A percentile compares a stretch with the other conserved stretches of the same genome.
Evolutionary conservation across 139 green algal genomes (phyloP).

Genomic region (Chlorella sp.): DNA sequence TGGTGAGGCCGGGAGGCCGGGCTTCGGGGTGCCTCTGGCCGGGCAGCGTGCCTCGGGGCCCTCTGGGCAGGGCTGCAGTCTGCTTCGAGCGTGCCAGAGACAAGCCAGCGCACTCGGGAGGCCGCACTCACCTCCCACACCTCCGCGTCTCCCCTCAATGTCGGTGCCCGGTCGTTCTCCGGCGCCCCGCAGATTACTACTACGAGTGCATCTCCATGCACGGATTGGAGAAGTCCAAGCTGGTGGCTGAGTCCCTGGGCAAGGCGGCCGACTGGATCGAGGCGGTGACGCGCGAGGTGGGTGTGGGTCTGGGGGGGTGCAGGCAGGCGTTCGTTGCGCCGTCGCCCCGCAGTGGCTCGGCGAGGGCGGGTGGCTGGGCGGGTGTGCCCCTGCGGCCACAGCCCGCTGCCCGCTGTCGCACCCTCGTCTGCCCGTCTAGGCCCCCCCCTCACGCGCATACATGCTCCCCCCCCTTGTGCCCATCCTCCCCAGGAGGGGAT

Average conservation of each 20-base stretch:
- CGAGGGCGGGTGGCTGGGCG: no score
- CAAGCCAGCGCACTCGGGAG: background rate
- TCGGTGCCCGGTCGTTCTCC: background rate
- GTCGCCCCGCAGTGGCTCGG: no score
- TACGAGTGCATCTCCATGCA: constrained; percentile 46
- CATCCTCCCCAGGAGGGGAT: constrained; percentile 30
- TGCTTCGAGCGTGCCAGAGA: background rate
- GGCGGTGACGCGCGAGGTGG: constrained; percentile 22
- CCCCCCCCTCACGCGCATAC: no score
- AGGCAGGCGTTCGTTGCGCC: no score
- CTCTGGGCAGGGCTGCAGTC: background rate
- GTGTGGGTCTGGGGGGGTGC: no score
- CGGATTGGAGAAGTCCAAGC: constrained; percentile 40
- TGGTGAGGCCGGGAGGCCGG: background rate
- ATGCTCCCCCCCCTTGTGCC: no score
- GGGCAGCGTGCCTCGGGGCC: background rate
- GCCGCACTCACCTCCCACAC: background rate
- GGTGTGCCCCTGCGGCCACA: no score
- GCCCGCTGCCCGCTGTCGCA: no score
- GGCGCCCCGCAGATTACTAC: background rate
- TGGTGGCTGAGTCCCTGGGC: constrained; percentile 54
- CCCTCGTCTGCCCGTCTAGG: no score
- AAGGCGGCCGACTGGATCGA: constrained; percentile 61
- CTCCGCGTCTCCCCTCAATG: background rate
- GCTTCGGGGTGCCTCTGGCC: background rate